These are phyloP conservation scores for Aphanocladium album DNA, from an alignment of 2,329 filamentous ascomycete genomes.

Conservation along the genomic window DNA sequence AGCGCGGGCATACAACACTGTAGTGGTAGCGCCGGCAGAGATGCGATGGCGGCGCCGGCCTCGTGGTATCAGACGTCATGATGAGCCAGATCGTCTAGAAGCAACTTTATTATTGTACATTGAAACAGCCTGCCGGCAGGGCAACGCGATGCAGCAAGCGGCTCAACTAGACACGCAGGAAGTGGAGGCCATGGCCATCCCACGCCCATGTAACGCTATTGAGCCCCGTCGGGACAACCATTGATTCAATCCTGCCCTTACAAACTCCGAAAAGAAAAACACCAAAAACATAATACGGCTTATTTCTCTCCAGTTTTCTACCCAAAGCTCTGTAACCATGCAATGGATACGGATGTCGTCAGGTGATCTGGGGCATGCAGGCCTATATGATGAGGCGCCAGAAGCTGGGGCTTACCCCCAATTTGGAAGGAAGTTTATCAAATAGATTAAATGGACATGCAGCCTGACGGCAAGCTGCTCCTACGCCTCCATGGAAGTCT, in stretches of 20 bases:
- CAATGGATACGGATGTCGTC: background rate
- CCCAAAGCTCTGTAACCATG: background rate
- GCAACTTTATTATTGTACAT: background rate
- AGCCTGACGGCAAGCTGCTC: background rate
- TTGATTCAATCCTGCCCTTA: background rate
- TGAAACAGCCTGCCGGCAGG: background rate
- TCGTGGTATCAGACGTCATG: too few species aligned
- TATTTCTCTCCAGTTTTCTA: too few species aligned
- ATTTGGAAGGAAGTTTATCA: conserved; percentile 3
- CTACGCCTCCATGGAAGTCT: background rate
- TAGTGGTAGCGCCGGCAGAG: too few species aligned
- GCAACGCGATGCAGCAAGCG: background rate
- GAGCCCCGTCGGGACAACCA: background rate
- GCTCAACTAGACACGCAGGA: background rate
- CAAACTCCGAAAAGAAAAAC: too few species aligned
- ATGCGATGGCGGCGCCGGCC: too few species aligned
- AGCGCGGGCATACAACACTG: too few species aligned
- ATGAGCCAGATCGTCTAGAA: background rate
- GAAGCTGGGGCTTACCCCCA: background rate
- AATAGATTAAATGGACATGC: conserved; percentile 7
- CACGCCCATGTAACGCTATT: background rate
- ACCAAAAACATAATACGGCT: too few species aligned
- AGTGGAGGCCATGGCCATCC: conserved; percentile 8
- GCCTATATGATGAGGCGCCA: background rate
- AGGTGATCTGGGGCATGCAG: background rate